These are phyloP conservation scores for Blastocladiella britannica DNA, from an alignment of 192 early-diverging fungal species.

Conservation along the genomic window DNA sequence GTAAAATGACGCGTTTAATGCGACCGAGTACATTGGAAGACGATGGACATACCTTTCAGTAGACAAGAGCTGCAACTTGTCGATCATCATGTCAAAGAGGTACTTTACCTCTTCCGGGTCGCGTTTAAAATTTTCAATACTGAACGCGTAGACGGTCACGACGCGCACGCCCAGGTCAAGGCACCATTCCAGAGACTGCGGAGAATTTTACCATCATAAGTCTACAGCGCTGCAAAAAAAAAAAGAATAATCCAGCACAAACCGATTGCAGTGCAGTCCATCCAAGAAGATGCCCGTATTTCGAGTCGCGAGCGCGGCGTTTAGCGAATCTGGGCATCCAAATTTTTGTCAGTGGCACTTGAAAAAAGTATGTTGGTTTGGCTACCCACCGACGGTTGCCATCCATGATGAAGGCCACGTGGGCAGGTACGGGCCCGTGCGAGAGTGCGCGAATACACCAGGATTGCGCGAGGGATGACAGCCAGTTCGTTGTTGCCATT, in stretches of 20 bases:
- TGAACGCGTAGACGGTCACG: slow-evolving; percentile 93
- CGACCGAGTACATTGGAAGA: background rate
- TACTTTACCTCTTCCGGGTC: slow-evolving; percentile 59
- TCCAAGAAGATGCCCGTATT: slow-evolving; percentile 58
- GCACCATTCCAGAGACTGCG: slow-evolving; percentile 65
- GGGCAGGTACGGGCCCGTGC: slow-evolving; percentile 64
- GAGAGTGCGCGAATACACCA: slow-evolving; percentile 13
- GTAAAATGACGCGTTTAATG: background rate
- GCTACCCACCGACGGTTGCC: slow-evolving; percentile 81
- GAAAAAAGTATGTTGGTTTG: too few species aligned
- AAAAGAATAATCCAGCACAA: too few species aligned
- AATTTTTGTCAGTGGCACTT: too few species aligned
- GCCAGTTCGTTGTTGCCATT: too few species aligned
- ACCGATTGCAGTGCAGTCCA: slow-evolving; percentile 60
- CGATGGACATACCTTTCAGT: slow-evolving; percentile 29
- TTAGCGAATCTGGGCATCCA: slow-evolving; percentile 8
- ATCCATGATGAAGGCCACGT: slow-evolving; percentile 94
- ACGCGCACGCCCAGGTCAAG: slow-evolving; percentile 60
- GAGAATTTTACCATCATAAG: slow-evolving; percentile 1
- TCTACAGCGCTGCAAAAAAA: slow-evolving; percentile 2
- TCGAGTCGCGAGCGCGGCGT: slow-evolving; percentile 23
- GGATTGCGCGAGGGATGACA: too few species aligned
- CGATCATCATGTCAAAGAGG: slow-evolving; percentile 58
- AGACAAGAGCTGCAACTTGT: slow-evolving; percentile 57
- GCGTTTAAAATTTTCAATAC: slow-evolving; percentile 93